Conservation (phyloP, 2,329 filamentous ascomycete species). For the Verticillium isaacii region DNA sequence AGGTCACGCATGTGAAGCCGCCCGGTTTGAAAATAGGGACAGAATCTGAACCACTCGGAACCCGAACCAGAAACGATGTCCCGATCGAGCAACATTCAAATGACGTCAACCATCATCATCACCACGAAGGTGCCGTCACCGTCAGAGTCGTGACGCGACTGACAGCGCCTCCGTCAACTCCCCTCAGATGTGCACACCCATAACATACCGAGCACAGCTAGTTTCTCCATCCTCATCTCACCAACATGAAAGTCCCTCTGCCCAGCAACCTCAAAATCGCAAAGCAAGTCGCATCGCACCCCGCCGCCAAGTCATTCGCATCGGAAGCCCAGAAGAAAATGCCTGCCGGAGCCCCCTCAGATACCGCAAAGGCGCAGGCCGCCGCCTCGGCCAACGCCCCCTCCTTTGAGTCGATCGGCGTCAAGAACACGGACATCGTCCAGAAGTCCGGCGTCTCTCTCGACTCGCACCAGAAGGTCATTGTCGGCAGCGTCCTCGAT, state of each 20-base stretch:
- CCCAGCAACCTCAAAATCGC: conserved; percentile 7
- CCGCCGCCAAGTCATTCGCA: conserved; percentile 10
- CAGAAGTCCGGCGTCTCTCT: conserved; percentile 46
- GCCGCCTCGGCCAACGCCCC: conserved; percentile 7
- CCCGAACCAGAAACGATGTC: too few species aligned
- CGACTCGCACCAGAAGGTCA: conserved; percentile 41
- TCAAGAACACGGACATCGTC: conserved; percentile 51
- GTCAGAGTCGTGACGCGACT: too few species aligned
- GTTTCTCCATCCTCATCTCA: not conserved
- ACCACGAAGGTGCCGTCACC: too few species aligned
- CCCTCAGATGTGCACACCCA: too few species aligned
- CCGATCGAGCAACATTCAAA: too few species aligned
- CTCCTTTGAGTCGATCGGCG: conserved; percentile 24
- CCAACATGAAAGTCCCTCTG: conserved; percentile 2
- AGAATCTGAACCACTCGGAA: too few species aligned
- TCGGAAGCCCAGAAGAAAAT: conserved; percentile 15
- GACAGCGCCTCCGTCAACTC: too few species aligned
- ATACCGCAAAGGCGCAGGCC: conserved; percentile 19
- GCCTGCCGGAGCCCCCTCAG: conserved; percentile 21
- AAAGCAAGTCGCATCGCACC: conserved; percentile 6
- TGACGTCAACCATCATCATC: too few species aligned
- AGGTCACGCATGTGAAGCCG: too few species aligned
- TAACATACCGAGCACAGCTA: too few species aligned
- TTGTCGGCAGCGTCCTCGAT: conserved; percentile 56
- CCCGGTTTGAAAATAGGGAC: too few species aligned